Base-by-base conservation (phyloP, 2,329 filamentous ascomycete species). In the Hypoxylon sp. region DNA sequence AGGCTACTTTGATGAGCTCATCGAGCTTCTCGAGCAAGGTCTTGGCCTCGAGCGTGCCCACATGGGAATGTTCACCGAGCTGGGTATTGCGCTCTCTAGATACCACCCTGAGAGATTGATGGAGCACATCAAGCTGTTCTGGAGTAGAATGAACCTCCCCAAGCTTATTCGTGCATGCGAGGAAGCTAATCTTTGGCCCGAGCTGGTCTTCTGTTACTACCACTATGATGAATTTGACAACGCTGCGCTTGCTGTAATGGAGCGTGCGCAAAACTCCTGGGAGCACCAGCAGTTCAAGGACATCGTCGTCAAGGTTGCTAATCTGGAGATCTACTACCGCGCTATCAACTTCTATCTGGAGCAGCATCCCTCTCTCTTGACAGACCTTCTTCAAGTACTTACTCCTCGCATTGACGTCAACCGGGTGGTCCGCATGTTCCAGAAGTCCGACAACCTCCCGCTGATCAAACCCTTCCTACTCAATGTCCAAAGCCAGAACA, bases 231-330 rank as follows among this genome's bases (percentile, higher is more conserved):
- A 99, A 71, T 97, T 89, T 73, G 95, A 99, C 74, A 97, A 99
- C 68, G 94, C 94, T 32, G 91, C 92, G 36, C 82, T 99, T 45
- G 91, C 94, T 12, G 96, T 99, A 78, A 99, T 99, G 84, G 94
- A 99, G 78, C 90, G 91, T 63, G 90, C 94, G 8, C 88, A 95
- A 61, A 95, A 97, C 78, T 92, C 94, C 1, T 99, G 94, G 94
- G 95, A 99, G 73, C 94, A 99, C 76, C 91, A 97, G 71, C 94
- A 95, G 37, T 99, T 99, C 86, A 99, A 99, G 81, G 95, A 99
- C 70, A 97, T 96, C 41, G 82, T 96, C 49, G 86, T 96, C 75
- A 99, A 99, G 83, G 93, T 97, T 61, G 90, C 92, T 67, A 99
- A 99, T 76, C 77, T 99, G 67, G 95, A 99, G 75, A 99, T 99